phyloP scores from a whole-genome alignment of 805 yeast species.

The Ogataea ganodermae region DNA sequence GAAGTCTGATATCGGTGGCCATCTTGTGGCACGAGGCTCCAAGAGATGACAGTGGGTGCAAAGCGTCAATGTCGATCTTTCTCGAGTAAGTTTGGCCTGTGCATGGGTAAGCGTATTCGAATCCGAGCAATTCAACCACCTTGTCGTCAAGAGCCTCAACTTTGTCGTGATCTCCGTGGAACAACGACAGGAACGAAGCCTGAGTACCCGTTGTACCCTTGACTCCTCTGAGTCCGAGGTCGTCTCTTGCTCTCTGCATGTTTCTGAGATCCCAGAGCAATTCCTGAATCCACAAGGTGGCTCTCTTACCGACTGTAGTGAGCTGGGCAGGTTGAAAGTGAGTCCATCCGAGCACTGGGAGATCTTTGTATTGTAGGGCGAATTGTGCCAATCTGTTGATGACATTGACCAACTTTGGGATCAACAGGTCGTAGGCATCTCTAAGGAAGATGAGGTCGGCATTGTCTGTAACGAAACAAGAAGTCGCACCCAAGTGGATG shows the following conservation, averaged over 20 bases:
- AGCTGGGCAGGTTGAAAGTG: slow-evolving; percentile 99
- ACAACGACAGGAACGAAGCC: slow-evolving; percentile 90
- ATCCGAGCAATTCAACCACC: slow-evolving; percentile 91
- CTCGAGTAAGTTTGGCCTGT: slow-evolving; percentile 99
- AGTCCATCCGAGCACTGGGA: slow-evolving; percentile 98
- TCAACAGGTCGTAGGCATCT: slow-evolving; percentile 90
- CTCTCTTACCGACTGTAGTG: slow-evolving; percentile 98
- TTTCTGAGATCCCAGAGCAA: slow-evolving; percentile 97
- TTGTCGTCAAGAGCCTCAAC: slow-evolving; percentile 91
- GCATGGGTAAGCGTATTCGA: slow-evolving; percentile 93
- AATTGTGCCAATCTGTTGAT: slow-evolving; percentile 86
- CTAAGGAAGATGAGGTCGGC: slow-evolving; percentile 96
- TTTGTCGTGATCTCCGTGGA: slow-evolving; percentile 96
- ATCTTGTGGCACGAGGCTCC: slow-evolving; percentile 97
- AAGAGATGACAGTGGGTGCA: slow-evolving; percentile 89
- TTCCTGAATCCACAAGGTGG: slow-evolving; percentile 97
- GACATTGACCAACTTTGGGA: slow-evolving; percentile 94
- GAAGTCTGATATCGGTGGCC: slow-evolving; percentile 94
- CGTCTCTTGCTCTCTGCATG: slow-evolving; percentile 93
- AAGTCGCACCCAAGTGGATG: slow-evolving; percentile 97
- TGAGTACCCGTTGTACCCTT: slow-evolving; percentile 99
- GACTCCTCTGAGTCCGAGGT: slow-evolving; percentile 94
- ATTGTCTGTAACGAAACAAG: slow-evolving; percentile 96
- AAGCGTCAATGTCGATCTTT: slow-evolving; percentile 93
- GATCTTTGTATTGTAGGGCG: slow-evolving; percentile 88